phyloP scores from a whole-genome alignment of 352 stramenopile genomes.

The Pythium phragmiticola region DNA sequence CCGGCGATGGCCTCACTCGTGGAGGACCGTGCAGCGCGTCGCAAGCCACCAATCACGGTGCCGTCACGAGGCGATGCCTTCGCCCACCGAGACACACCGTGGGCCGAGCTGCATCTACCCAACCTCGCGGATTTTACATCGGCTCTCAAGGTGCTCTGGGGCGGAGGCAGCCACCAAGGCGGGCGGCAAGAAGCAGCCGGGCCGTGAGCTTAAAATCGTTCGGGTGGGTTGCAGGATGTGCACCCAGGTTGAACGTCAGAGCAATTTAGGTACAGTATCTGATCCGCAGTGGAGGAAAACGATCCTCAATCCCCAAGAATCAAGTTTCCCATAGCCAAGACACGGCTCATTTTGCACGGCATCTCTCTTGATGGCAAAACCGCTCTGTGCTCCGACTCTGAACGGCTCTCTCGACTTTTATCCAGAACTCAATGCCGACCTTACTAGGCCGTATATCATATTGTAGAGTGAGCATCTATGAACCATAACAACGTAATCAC shows the following conservation, averaged over 20 bases:
- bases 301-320: too few relatives aligned
- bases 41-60: not conserved
- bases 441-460: not conserved
- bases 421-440: not conserved
- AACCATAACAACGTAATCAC: too few relatives aligned
- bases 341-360: too few relatives aligned
- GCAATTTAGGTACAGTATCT: too few relatives aligned
- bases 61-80: conserved; percentile 6
- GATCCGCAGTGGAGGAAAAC: too few relatives aligned
- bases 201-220: not conserved
- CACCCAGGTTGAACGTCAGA: too few relatives aligned
- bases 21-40: not conserved
- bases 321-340: too few relatives aligned
- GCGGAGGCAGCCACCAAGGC: not conserved
- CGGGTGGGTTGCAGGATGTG: too few relatives aligned
- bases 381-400: conserved; percentile 15
- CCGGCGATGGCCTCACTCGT: conserved; percentile 7
- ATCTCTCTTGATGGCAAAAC: not conserved
- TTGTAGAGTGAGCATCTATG: too few relatives aligned
- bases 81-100: not conserved
- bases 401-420: conserved; percentile 15
- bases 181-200: not conserved
- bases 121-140: conserved; percentile 10
- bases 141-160: conserved; percentile 12
- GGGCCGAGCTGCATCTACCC: conserved; percentile 7